Conservation (phyloP, 202 grass and related monocot genomes). For the Saccharum hybrid region DNA sequence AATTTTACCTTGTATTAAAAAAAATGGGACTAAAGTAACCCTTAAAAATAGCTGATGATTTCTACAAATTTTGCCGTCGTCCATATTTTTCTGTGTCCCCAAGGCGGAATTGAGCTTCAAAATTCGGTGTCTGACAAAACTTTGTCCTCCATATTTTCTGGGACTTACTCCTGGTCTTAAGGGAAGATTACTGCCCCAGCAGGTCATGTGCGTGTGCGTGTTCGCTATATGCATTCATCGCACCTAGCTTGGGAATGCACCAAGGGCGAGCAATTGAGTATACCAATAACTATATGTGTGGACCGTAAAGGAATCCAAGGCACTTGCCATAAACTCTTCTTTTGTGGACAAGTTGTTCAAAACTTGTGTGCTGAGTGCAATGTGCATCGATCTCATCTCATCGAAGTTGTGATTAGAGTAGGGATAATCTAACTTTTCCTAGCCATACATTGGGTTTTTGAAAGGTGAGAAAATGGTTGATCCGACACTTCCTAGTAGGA, state of each 20-base stretch:
- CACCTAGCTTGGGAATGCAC: not conserved
- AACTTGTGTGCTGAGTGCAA: conserved; percentile 41
- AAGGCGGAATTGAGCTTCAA: not conserved
- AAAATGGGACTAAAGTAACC: too few species aligned
- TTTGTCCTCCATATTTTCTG: conserved; percentile 26
- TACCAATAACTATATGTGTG: not conserved
- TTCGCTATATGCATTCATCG: conserved; percentile 22
- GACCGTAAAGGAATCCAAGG: conserved; percentile 20
- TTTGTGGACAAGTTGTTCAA: conserved; percentile 1
- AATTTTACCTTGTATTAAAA: not conserved
- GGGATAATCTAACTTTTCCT: not conserved
- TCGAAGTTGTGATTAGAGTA: not conserved
- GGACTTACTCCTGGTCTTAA: conserved; percentile 4
- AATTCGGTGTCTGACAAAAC: not conserved
- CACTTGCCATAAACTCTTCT: conserved; percentile 16
- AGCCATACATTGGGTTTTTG: not conserved
- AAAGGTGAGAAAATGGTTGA: not conserved
- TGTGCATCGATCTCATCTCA: conserved; percentile 10
- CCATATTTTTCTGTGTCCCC: not conserved
- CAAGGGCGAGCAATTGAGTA: not conserved
- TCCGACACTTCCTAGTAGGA: not conserved
- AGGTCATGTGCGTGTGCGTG: not conserved
- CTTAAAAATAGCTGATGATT: not conserved
- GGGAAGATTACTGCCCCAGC: conserved; percentile 2
- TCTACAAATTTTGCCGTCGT: not conserved